These are phyloP conservation scores for Blastocystis sp. DNA, from an alignment of 352 stramenopile species.

Conservation along the genomic window DNA sequence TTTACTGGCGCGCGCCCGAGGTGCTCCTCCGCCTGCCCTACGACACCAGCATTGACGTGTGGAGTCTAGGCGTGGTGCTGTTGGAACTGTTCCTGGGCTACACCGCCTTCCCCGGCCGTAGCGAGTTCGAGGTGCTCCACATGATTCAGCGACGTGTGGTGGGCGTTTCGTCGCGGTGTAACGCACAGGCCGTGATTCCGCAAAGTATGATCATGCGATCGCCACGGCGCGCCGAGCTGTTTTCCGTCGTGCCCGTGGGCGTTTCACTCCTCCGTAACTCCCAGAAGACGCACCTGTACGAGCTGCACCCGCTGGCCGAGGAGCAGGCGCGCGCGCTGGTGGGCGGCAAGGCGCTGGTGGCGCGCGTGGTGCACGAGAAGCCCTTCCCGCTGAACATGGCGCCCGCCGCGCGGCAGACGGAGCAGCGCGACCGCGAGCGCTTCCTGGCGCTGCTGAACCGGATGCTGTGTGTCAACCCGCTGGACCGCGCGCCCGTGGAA, in stretches of 20 bases:
- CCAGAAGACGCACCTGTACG: not conserved
- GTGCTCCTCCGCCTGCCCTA: not conserved
- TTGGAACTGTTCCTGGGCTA: not conserved
- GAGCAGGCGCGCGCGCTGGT: not conserved
- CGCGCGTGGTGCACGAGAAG: not conserved
- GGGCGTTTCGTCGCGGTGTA: not conserved
- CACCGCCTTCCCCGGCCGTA: not conserved
- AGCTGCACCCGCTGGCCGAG: not conserved
- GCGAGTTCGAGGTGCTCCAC: not conserved
- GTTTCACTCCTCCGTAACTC: not conserved
- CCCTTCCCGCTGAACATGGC: not conserved
- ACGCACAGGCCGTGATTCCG: not conserved
- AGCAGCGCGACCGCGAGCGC: not conserved
- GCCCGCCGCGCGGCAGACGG: not conserved
- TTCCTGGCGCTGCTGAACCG: not conserved
- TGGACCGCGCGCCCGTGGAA: not conserved
- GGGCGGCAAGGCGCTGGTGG: not conserved
- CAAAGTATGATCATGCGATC: not conserved
- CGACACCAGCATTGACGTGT: conserved; percentile 6
- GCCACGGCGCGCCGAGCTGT: not conserved
- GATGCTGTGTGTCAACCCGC: not conserved
- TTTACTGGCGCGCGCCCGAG: conserved; percentile 8
- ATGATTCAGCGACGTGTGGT: conserved; percentile 1
- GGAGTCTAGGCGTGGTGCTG: not conserved
- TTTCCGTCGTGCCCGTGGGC: not conserved